These are phyloP conservation scores for Eimeria maxima DNA, from an alignment of 169 alveolate species.

Conservation along the genomic window DNA sequence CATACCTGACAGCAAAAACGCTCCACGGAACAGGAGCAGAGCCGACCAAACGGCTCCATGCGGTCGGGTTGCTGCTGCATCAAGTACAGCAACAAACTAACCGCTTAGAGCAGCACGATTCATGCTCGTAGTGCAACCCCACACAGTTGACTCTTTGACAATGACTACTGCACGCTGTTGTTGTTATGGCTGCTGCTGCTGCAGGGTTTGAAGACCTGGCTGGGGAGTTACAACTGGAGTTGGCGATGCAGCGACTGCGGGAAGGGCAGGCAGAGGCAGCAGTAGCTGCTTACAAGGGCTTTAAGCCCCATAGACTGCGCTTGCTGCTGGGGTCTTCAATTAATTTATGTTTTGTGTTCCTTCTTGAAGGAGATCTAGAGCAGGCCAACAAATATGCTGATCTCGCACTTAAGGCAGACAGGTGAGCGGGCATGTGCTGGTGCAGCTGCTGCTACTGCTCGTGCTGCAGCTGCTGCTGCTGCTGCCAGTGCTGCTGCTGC, in stretches of 20 bases:
- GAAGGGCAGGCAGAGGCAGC: conserved; percentile 92
- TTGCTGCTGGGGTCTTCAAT: conserved; percentile 92
- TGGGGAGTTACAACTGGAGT: conserved; percentile 93
- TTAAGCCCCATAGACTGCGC: conserved; percentile 92
- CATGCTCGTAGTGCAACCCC: no score
- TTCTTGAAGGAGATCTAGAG: conserved; percentile 88
- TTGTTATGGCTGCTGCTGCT: background rate
- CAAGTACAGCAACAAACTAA: no score
- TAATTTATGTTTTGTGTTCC: conserved; percentile 94
- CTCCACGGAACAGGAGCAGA: background rate
- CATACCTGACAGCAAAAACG: background rate
- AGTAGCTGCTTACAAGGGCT: conserved; percentile 91
- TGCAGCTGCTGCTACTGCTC: background rate
- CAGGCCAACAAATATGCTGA: conserved; percentile 95
- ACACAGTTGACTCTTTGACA: background rate
- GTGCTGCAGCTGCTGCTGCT: background rate
- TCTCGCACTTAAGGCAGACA: conserved; percentile 88
- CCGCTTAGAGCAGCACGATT: no score
- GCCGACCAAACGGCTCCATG: background rate
- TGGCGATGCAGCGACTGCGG: conserved; percentile 91
- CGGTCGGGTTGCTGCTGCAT: no score
- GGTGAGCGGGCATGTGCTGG: background rate
- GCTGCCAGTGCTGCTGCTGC: background rate
- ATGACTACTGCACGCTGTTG: background rate
- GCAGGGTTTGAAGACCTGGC: conserved; percentile 91